Base-by-base conservation (phyloP, 345 rosid species). In the Xanthoceras sorbifolium region DNA sequence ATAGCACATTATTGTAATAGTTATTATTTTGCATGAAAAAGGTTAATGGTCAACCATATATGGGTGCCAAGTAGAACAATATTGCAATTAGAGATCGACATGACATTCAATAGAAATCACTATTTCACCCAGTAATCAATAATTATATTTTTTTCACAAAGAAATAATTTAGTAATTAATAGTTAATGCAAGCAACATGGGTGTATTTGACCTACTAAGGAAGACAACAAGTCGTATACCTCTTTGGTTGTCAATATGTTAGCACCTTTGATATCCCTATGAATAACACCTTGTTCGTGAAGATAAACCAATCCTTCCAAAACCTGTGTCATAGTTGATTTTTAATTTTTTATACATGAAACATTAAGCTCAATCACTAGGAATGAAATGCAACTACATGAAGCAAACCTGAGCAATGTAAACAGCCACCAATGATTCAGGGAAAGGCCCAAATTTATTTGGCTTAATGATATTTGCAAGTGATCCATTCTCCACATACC, bases 201-300 rank as follows among this genome's bases (percentile, higher is more conserved):
- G 62, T 57, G 28, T 50, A 9, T 57, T 57, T 57, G 62, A 57
- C 25, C 61, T 23, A 57, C 62, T 23, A 60, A 74, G 64, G 20
- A 70, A 69, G n/a, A 48, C 11, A 50, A 78, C 2, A 20, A 9
- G 29, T 69, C n/a, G 42, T 70, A 63, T 77, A 94, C 99, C 95
- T 97, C 98, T 80, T 97, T 97, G 59, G 99, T 97, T n/a, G 97
- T 92, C 88, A 97, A 85, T 76, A 97, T 97, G 82, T 97, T 97
- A 79, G 99, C 99, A 76, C 99, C 99, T 86, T 97, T 97, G 82
- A 97, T 97, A 87, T 97, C 99, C 59, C 99, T 93, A 87, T 97
- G 99, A 73, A 97, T 97, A 64, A 97, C 98, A 76, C 99, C 99
- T 67, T 97, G 99, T 85, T 97, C 99, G 26, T 97, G 99, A 46